Evolutionary conservation across 2,329 filamentous ascomycete species (phyloP).

Genomic region (Didymella lethalis): DNA sequence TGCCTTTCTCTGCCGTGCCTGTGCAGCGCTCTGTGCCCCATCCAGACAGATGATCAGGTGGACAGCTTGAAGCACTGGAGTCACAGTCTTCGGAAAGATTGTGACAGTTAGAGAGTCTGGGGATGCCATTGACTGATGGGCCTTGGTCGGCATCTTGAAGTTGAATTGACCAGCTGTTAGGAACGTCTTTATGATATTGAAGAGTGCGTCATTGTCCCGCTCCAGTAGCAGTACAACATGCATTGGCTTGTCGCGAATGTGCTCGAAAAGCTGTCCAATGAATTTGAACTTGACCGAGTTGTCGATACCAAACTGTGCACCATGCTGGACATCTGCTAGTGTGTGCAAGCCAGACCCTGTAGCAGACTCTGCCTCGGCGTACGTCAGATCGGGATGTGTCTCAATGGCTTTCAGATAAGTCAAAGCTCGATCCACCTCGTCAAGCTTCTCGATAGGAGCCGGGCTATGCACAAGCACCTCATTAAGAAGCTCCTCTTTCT

Average conservation of each 20-base stretch:
- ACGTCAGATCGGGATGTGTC: conserved; percentile 45
- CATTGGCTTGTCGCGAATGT: conserved; percentile 30
- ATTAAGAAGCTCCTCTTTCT: conserved; percentile 31
- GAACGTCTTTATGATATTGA: conserved; percentile 39
- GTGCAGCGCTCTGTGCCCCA: conserved; percentile 37
- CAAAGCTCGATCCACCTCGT: conserved; percentile 30
- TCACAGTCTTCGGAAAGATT: conserved; percentile 41
- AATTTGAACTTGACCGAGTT: conserved; percentile 49
- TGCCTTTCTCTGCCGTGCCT: conserved; percentile 38
- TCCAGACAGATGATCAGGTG: conserved; percentile 55
- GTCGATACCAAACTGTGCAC: conserved; percentile 38
- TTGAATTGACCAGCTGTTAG: conserved; percentile 33
- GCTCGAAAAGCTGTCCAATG: conserved; percentile 34
- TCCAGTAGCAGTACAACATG: conserved; percentile 43
- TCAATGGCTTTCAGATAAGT: conserved; percentile 38
- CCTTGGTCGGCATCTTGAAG: conserved; percentile 38
- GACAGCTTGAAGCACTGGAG: conserved; percentile 35
- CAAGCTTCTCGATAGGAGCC: conserved; percentile 16
- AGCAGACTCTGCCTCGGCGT: conserved; percentile 29
- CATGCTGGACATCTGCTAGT: conserved; percentile 31
- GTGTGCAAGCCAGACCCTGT: conserved; percentile 13
- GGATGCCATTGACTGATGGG: conserved; percentile 13
- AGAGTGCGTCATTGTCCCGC: conserved; percentile 32
- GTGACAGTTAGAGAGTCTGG: conserved; percentile 43
- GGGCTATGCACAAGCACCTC: conserved; percentile 6